Base-by-base conservation (phyloP, 139 green algal genomes). In the Pedinophyceae sp. region DNA sequence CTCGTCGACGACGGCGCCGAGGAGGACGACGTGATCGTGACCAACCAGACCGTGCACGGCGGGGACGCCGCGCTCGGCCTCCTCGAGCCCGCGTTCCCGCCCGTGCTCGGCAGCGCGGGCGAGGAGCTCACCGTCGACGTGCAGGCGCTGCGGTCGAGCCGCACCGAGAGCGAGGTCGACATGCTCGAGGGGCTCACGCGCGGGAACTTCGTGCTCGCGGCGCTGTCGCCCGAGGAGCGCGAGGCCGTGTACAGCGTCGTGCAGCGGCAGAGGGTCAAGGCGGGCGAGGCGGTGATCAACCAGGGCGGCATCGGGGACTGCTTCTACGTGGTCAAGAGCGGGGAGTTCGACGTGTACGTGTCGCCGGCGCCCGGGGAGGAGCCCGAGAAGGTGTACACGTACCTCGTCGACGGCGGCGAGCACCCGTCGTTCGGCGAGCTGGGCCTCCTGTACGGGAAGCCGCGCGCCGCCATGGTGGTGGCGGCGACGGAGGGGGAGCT, bases 381-480 rank as follows among this genome's bases (percentile, higher is more conserved):
- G 48, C 60, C 63, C 0, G 62, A 74, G 59, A 62, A 75, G 52
- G 72, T 80, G 22, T 69, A 80, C 59, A 74, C 75, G 4, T 82
- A 82, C 60, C 51, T 23, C 54, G 30, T 34, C 22, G 28, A 43
- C 49, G 6, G 27, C 54, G 30, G 29, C 52, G 43, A 50, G 39
- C 55, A 75, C 34, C 62, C 67, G 4, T 78, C 58, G 18, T 86
- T 89, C 57, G 80, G 80, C 17, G 77, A 86, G 66, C 60, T 81
- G 28, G 75, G 77, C 16, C 61, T 89, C 30, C 49, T 86, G 54
- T 73, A 81, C 58, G 55, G 56, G 17, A 29, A 73, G 59, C 72
- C 78, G 10, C 66, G 78, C 16, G 73, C 76, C 3, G 77, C 76
- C 2, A 77, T 67, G 3, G 76, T 88, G 16, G 66, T 80, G 7